phyloP scores from a whole-genome alignment of 2,329 filamentous ascomycete species.

The Clonostachys solani region DNA sequence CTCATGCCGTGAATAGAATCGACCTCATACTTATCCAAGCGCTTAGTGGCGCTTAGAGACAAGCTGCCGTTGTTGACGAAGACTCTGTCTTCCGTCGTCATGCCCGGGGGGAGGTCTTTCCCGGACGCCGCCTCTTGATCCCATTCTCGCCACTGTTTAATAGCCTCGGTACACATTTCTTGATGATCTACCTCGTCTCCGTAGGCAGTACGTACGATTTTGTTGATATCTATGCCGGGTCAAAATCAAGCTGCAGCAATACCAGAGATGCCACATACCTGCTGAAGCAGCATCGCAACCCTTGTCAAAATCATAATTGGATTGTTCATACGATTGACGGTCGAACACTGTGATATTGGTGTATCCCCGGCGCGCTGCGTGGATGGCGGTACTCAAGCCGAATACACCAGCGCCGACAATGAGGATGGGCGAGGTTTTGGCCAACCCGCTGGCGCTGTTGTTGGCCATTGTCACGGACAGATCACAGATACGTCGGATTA shows the following conservation, averaged over 20 bases:
- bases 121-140: constrained; percentile 29
- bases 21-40: constrained; percentile 24
- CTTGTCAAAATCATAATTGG: constrained; percentile 29
- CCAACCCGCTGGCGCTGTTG: too few relatives aligned
- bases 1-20: constrained; percentile 28
- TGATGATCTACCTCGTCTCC: constrained; percentile 39
- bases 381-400: constrained; percentile 26
- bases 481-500: too few relatives aligned
- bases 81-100: constrained; percentile 26
- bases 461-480: too few relatives aligned
- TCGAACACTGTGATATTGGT: constrained; percentile 42
- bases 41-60: constrained; percentile 12
- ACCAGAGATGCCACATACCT: constrained; percentile 10
- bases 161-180: constrained; percentile 34
- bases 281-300: constrained; percentile 39
- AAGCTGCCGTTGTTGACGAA: constrained; percentile 31
- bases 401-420: constrained; percentile 20
- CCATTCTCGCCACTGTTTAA: constrained; percentile 36
- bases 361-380: constrained; percentile 34
- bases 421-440: constrained; percentile 6
- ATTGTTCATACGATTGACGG: constrained; percentile 32
- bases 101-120: constrained; percentile 23
- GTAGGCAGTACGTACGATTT: constrained; percentile 30
- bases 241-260: background rate
- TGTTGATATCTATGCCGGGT: constrained; percentile 23